Conservation (phyloP, 306 rosid genomes). For the Cucumis melo region DNA sequence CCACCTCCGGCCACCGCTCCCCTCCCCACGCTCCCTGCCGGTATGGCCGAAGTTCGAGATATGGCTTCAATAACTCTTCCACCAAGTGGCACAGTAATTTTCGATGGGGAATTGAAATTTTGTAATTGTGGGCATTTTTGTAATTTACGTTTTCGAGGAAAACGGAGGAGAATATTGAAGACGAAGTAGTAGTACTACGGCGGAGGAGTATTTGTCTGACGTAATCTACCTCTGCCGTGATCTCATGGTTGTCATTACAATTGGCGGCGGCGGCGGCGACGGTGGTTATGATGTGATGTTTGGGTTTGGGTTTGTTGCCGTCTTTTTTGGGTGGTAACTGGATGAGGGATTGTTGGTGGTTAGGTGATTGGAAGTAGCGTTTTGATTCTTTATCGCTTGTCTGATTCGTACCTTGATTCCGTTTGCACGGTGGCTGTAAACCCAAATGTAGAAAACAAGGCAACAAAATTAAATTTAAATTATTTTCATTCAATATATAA, state of each 20-base stretch:
- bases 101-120: neutral
- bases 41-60: neutral
- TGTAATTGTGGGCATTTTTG: neutral
- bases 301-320: neutral
- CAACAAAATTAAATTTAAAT: neutral
- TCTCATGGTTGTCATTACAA: conserved; percentile 3
- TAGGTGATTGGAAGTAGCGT: conserved; percentile 34
- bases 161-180: conserved; percentile 21
- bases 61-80: conserved; percentile 38
- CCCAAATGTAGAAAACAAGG: neutral
- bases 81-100: conserved; percentile 43
- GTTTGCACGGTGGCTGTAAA: neutral
- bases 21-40: neutral
- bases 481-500: no score
- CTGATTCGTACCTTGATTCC: conserved; percentile 18
- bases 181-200: conserved; percentile 14
- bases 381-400: conserved; percentile 30
- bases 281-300: conserved; percentile 13
- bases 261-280: conserved; percentile 14
- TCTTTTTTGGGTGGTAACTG: neutral
- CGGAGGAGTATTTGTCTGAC: conserved; percentile 34
- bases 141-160: conserved; percentile 22
- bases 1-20: conserved; percentile 17
- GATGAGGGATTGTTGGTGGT: conserved; percentile 27
- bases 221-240: conserved; percentile 30